A percentile compares a stretch with the other conserved stretches of the same genome.
phyloP scores from a whole-genome alignment of 306 rosid species.

The Vigna angularis region DNA sequence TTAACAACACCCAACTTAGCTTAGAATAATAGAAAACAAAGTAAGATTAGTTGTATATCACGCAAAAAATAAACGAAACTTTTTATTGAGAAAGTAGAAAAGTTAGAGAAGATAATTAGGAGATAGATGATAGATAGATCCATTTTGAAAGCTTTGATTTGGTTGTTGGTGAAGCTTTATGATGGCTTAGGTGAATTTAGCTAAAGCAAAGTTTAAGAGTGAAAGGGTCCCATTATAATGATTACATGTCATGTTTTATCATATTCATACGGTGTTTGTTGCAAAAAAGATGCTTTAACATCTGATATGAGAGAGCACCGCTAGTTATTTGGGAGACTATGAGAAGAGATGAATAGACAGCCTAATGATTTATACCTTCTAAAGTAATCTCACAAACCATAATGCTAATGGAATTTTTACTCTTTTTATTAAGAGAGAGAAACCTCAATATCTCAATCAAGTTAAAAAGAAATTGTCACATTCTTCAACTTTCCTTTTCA shows the following conservation, averaged over 20 bases:
- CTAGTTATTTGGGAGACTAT: slow-evolving; percentile 43
- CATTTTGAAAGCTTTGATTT: slow-evolving; percentile 50
- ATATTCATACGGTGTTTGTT: slow-evolving; percentile 50
- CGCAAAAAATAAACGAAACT: slow-evolving; percentile 36
- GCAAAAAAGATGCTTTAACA: slow-evolving; percentile 60
- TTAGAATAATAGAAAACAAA: slow-evolving; percentile 10
- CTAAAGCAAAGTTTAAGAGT: slow-evolving; percentile 45
- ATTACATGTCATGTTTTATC: slow-evolving; percentile 64
- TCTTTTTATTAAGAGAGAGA: background rate
- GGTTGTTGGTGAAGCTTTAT: slow-evolving; percentile 53
- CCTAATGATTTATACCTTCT: slow-evolving; percentile 73
- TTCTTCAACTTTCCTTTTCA: slow-evolving; percentile 39
- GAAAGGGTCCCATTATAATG: slow-evolving; percentile 59
- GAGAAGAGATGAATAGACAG: slow-evolving; percentile 50
- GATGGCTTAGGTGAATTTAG: slow-evolving; percentile 47
- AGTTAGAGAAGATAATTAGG: slow-evolving; percentile 45
- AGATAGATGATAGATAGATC: slow-evolving; percentile 39
- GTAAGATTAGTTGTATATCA: slow-evolving; percentile 37
- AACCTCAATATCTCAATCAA: slow-evolving; percentile 43
- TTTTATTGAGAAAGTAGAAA: slow-evolving; percentile 42
- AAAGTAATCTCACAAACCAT: slow-evolving; percentile 52
- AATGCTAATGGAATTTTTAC: slow-evolving; percentile 36
- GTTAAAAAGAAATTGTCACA: slow-evolving; percentile 10
- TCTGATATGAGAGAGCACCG: slow-evolving; percentile 51
- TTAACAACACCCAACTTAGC: slow-evolving; percentile 30